Base-by-base conservation (phyloP, 2,329 filamentous ascomycete genomes). In the Fusarium armeniacum region DNA sequence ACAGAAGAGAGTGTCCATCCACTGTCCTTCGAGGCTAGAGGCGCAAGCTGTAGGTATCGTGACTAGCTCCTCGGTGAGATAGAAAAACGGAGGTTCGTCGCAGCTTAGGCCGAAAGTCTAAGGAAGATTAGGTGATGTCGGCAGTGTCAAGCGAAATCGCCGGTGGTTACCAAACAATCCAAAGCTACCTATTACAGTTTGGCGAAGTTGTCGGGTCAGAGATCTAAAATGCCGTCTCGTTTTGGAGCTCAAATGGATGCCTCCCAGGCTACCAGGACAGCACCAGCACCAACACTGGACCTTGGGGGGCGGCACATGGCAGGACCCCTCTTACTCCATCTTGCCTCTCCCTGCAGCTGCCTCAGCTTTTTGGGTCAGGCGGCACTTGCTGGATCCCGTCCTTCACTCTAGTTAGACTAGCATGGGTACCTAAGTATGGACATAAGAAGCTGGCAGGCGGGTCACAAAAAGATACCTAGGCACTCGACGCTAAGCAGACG, bases 1-100 rank as follows among this genome's bases (percentile, higher is more conserved):
- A 65, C 40, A 53, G 62, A 50, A 57, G 47, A 63, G 61, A 50
- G 65, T 67, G 55, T 69, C 73, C 73, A 75, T 75, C 58, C 65
- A 70, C 61, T 66, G 67, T 60, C 56, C 56, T 55, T 58, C 59
- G 58, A 69, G 64, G 68, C 65, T 58, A 61, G 71, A 66, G 65
- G 53, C 61, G 28, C 47, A 58, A 55, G 63, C 41, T 50, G 52
- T 69, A 61, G 46, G 62, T 71, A 71, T 65, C 50, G 55, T 56
- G 47, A n/a, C 44, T 50, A 66, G 51, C 47, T 62, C n/a, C 45
- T 61, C 28, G 63, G 32, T 28, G 51, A 45, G 41, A 54, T 33
- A 32, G 30, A n/a, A 46, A 49, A 30, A 46, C 54, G 40, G 26
- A 51, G 35, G 52, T 33, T 40, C 35, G 50, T 52, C 36, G 43